Percentiles rank a stretch among this genome's conserved stretches.
phyloP scores from a whole-genome alignment of 164 flowering plant species.

The Nelumbo lutea region DNA sequence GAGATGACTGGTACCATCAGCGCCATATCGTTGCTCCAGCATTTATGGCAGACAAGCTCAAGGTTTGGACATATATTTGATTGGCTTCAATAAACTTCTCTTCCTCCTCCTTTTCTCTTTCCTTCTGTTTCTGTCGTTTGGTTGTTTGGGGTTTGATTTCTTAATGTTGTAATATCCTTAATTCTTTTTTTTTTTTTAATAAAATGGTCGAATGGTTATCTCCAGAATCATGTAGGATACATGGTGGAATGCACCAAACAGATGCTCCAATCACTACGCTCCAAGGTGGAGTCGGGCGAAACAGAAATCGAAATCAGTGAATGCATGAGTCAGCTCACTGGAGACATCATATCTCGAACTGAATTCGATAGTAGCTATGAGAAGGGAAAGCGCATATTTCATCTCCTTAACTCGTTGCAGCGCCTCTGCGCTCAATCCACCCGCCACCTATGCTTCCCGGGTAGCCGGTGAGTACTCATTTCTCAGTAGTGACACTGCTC shows the following conservation, averaged over 20 bases:
- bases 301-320: conserved; percentile 75
- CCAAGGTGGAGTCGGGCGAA: conserved; percentile 36
- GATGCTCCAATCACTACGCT: conserved; percentile 47
- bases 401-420: conserved; percentile 58
- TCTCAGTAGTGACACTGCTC: neutral
- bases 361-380: conserved; percentile 74
- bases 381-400: conserved; percentile 80
- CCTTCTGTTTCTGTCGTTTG: neutral
- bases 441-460: conserved; percentile 75
- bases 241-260: conserved; percentile 78
- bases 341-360: conserved; percentile 79
- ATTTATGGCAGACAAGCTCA: conserved; percentile 78
- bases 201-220: neutral
- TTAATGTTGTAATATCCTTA: neutral
- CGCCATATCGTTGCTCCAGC: conserved; percentile 84
- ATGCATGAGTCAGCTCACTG: conserved; percentile 63
- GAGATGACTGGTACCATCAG: conserved; percentile 82
- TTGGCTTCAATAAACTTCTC: neutral
- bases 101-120: neutral
- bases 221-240: conserved; percentile 49
- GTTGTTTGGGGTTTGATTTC: neutral
- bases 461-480: conserved; percentile 64
- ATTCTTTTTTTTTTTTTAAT: conserved; percentile 5
- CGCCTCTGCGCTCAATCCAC: conserved; percentile 68
- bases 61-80: conserved; percentile 33